These are phyloP conservation scores for Sclerotiophoma versabilis DNA, from an alignment of 2,329 filamentous ascomycete species.

Conservation along the genomic window DNA sequence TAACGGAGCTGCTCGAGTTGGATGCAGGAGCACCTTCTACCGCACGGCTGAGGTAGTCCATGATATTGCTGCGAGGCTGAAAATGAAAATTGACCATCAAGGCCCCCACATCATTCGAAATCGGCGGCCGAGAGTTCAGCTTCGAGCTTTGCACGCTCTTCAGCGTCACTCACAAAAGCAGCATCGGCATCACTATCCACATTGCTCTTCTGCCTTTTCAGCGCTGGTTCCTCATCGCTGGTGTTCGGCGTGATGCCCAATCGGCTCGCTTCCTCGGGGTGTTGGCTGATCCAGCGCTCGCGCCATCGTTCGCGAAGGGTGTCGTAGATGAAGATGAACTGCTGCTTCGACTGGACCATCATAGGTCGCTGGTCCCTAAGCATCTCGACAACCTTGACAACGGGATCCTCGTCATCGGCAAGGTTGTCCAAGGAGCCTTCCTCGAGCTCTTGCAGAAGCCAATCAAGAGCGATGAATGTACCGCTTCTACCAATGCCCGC, in stretches of 20 bases:
- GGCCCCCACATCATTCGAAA: slow-evolving; percentile 29
- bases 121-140: slow-evolving; percentile 43
- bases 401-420: slow-evolving; percentile 66
- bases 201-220: slow-evolving; percentile 41
- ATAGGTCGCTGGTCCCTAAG: slow-evolving; percentile 87
- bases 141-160: slow-evolving; percentile 40
- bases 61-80: not conserved
- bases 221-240: slow-evolving; percentile 28
- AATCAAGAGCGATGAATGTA: slow-evolving; percentile 96
- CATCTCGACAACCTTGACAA: slow-evolving; percentile 79
- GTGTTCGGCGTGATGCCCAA: slow-evolving; percentile 27
- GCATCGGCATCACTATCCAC: slow-evolving; percentile 21
- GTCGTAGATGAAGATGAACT: slow-evolving; percentile 89
- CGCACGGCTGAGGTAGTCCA: not conserved
- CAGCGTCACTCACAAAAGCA: slow-evolving; percentile 14
- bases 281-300: slow-evolving; percentile 54
- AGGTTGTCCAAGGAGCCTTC: slow-evolving; percentile 68
- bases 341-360: slow-evolving; percentile 91
- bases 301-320: slow-evolving; percentile 78
- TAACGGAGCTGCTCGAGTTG: not conserved
- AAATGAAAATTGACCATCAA: not conserved
- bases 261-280: slow-evolving; percentile 38
- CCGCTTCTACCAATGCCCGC: slow-evolving; percentile 93
- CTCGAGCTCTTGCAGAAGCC: slow-evolving; percentile 82
- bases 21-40: not conserved